Percentiles rank a stretch among this genome's conserved stretches.
Conservation (phyloP, 805 yeast genomes). For the Kodamaea hsintzibuensis region DNA sequence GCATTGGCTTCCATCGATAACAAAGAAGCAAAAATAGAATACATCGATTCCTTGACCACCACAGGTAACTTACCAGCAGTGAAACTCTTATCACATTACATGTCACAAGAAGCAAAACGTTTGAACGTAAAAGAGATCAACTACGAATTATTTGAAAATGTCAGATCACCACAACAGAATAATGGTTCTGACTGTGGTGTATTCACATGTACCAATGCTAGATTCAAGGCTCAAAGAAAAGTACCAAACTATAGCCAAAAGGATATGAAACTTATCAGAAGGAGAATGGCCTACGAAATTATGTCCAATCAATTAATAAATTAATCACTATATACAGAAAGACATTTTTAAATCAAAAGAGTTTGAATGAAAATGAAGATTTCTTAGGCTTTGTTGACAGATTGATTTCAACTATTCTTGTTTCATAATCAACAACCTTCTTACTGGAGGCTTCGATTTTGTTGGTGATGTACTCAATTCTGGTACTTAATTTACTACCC, state of each 20-base stretch:
- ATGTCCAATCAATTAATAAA: slow-evolving; percentile 31
- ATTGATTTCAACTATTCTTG: slow-evolving; percentile 23
- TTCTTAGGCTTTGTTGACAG: not conserved
- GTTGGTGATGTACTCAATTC: slow-evolving; percentile 65
- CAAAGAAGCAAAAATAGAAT: slow-evolving; percentile 54
- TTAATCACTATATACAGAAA: slow-evolving; percentile 2
- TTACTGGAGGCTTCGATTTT: slow-evolving; percentile 66
- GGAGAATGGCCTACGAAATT: slow-evolving; percentile 67
- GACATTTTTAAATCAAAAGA: not conserved
- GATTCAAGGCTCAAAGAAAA: slow-evolving; percentile 53
- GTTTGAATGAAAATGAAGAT: not conserved
- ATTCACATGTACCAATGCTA: slow-evolving; percentile 78
- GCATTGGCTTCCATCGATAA: slow-evolving; percentile 80
- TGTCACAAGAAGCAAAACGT: slow-evolving; percentile 66
- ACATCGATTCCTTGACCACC: slow-evolving; percentile 73
- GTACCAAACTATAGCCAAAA: slow-evolving; percentile 57
- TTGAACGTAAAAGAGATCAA: slow-evolving; percentile 23
- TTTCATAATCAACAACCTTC: slow-evolving; percentile 35
- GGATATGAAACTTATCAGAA: slow-evolving; percentile 69
- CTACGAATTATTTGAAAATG: slow-evolving; percentile 27
- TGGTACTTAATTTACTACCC: slow-evolving; percentile 54
- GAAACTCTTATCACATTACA: slow-evolving; percentile 55
- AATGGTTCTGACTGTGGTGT: slow-evolving; percentile 97
- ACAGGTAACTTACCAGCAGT: slow-evolving; percentile 46
- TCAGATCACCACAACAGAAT: slow-evolving; percentile 71